Base-by-base conservation (phyloP, 2,329 filamentous ascomycete species). In the Epichloe elymi region DNA sequence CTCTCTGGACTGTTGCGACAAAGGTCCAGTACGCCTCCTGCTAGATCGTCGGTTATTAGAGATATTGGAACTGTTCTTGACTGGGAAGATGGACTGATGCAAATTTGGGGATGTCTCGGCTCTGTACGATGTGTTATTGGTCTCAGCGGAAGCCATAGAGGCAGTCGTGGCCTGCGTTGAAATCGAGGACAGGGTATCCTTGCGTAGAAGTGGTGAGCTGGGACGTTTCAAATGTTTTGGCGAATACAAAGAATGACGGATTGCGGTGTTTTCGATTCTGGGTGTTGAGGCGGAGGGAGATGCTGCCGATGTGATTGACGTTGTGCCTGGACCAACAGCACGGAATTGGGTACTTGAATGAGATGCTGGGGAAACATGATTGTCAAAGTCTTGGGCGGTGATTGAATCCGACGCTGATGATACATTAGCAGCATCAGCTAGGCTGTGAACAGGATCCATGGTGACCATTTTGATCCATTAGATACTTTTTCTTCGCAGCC, bases 1-100 rank as follows among this genome's bases (percentile, higher is more conserved):
- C 57, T 80, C 75, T 61, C 78, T 72, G 58, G 79, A 78, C 55
- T 75, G 70, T 50, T 76, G 72, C 35, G 76, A 79, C 55, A 81
- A 67, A 54, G 78, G 78, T 41, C 78, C 78, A 55, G 77, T 80
- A 51, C 78, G 74, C 63, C 78, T 73, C 59, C 78, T 74, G 61
- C 74, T 80, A 55, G 75, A 69, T 58, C 76, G 74, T 58, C 75
- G 74, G 61, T 68, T 71, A 60, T 73, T 71, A 66, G 70, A 70
- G 61, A 74, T 66, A 63, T 78, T 74, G 63, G 70, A 67, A 54
- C 74, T 75, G 70, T 79, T 76, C 64, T 73, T 73, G 55, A 76
- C 67, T 54, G 75, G 74, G 62, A 78, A 79, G 60, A 76, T 74
- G 58, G 71, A 74, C 61, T 78, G 74, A 50, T 69, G 64, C 58